phyloP scores from a whole-genome alignment of 2,329 filamentous ascomycete species.

The Sporothrix brasiliensis region DNA sequence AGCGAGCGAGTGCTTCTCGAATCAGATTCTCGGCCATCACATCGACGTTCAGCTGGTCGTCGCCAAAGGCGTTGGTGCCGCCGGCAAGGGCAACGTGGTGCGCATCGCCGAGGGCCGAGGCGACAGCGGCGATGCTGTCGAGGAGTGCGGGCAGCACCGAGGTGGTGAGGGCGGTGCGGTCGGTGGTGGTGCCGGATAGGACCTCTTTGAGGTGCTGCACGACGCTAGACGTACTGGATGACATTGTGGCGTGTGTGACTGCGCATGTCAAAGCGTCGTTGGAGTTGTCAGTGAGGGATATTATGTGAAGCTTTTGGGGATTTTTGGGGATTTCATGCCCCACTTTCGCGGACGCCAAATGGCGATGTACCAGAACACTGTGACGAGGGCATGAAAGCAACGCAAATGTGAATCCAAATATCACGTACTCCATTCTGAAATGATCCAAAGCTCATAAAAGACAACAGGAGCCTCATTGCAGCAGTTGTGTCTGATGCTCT shows the following conservation, averaged over 20 bases:
- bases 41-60: conserved; percentile 45
- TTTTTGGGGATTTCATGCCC: not conserved
- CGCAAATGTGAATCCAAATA: too few relatives aligned
- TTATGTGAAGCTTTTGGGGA: not conserved
- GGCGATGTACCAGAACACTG: too few relatives aligned
- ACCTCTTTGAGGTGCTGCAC: conserved; percentile 22
- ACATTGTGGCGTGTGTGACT: not conserved
- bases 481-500: too few relatives aligned
- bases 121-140: conserved; percentile 50
- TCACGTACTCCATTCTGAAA: too few relatives aligned
- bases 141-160: conserved; percentile 56
- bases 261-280: too few relatives aligned
- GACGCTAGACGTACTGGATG: conserved; percentile 2
- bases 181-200: not conserved
- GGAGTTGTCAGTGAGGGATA: not conserved
- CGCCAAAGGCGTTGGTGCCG: conserved; percentile 58
- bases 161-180: conserved; percentile 42
- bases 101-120: conserved; percentile 48
- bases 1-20: conserved; percentile 49
- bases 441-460: too few relatives aligned
- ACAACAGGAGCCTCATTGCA: too few relatives aligned
- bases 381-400: too few relatives aligned
- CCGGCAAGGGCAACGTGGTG: conserved; percentile 54
- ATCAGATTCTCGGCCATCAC: conserved; percentile 55
- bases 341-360: not conserved